A percentile compares a stretch with the other conserved stretches of the same genome.
Evolutionary conservation across 2,329 filamentous ascomycete genomes (phyloP).

Genomic region (Aspergillus sp.): DNA sequence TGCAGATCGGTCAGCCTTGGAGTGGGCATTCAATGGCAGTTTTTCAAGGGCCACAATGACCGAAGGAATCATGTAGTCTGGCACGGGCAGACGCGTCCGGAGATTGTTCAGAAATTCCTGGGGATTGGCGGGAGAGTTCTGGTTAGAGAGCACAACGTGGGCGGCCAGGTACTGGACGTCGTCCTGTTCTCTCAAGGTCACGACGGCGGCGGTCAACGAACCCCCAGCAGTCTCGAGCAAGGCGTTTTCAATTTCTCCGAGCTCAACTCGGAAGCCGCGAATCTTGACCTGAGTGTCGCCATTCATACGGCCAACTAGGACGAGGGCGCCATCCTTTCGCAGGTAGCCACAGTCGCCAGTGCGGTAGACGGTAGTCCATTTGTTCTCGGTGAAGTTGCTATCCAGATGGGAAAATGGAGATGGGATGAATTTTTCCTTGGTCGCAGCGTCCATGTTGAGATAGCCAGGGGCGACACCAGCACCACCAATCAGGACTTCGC

Average conservation of each 20-base stretch:
- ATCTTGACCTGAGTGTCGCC: conserved; percentile 22
- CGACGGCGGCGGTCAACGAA: neutral
- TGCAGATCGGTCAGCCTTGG: conserved; percentile 20
- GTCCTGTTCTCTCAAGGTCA: neutral
- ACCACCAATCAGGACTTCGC: conserved; percentile 40
- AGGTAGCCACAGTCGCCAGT: conserved; percentile 26
- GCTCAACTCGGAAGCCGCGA: conserved; percentile 36
- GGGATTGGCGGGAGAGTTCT: neutral
- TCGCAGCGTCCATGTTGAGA: conserved; percentile 10
- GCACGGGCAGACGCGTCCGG: conserved; percentile 24
- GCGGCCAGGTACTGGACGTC: neutral
- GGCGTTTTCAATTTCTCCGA: conserved; percentile 38
- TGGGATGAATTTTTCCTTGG: conserved; percentile 13
- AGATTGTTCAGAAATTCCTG: conserved; percentile 16
- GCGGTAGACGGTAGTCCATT: conserved; percentile 12
- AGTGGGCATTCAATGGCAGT: conserved; percentile 20
- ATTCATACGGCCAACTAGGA: conserved; percentile 19
- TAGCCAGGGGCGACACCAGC: conserved; percentile 16
- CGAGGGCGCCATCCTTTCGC: conserved; percentile 18
- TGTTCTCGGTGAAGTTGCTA: conserved; percentile 1
- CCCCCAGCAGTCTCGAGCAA: conserved; percentile 21
- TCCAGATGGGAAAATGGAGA: neutral
- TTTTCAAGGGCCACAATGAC: conserved; percentile 13
- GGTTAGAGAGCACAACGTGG: neutral
- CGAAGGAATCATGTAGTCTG: conserved; percentile 31